Evolutionary conservation across 345 rosid genomes (phyloP).

Genomic region (Streptanthus diversifolius): DNA sequence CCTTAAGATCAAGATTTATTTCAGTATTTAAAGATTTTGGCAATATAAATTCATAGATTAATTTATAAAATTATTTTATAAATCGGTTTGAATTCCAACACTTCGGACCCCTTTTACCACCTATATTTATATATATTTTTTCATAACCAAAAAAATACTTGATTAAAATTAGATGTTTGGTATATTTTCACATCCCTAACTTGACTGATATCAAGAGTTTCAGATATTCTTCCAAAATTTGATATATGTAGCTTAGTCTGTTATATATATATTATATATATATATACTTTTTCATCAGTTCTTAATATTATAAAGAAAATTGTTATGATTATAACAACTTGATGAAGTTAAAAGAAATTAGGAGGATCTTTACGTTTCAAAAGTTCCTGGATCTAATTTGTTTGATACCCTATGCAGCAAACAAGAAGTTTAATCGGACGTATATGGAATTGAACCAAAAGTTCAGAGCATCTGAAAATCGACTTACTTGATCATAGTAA

Average conservation of each 20-base stretch:
- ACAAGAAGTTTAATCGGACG: not conserved
- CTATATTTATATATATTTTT: conserved; percentile 8
- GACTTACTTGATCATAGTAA: not conserved
- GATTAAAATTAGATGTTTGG: not conserved
- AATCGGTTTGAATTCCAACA: no score
- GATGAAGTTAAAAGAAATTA: not conserved
- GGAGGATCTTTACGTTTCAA: not conserved
- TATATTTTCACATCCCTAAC: not conserved
- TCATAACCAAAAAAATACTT: not conserved
- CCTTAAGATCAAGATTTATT: no score
- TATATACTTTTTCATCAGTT: no score
- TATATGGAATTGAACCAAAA: no score
- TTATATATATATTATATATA: no score
- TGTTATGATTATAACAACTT: not conserved
- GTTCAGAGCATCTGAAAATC: not conserved
- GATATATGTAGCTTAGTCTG: not conserved
- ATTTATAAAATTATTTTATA: no score
- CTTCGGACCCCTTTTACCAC: not conserved
- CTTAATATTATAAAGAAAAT: no score
- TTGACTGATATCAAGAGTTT: not conserved
- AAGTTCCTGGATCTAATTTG: not conserved
- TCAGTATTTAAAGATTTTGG: no score
- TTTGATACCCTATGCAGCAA: not conserved
- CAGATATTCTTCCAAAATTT: not conserved
- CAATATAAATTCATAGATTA: no score